phyloP scores from a whole-genome alignment of 495 filamentous ascomycete genomes.

The Aspergillus ostianus region DNA sequence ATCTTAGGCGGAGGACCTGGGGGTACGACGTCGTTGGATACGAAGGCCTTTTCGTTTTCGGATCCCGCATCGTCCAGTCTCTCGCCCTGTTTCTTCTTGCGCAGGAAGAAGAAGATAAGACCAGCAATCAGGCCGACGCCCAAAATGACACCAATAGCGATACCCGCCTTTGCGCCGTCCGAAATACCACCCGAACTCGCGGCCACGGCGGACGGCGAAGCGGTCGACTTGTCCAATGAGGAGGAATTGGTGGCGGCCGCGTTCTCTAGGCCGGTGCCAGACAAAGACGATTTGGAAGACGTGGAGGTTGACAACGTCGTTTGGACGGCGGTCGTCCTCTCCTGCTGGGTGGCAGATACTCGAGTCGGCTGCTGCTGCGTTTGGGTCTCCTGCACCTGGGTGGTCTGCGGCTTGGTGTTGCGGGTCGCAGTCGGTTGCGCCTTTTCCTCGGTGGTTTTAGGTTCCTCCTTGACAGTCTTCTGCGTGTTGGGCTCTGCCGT shows the following conservation, averaged over 20 bases:
- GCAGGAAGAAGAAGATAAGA: conserved; percentile 62
- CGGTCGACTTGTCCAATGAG: conserved; percentile 16
- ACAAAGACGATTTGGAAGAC: conserved; percentile 27
- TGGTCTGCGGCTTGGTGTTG: conserved; percentile 14
- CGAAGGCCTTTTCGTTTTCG: conserved; percentile 57
- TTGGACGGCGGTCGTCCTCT: conserved; percentile 14
- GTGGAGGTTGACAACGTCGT: conserved; percentile 26
- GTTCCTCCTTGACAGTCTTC: conserved; percentile 14
- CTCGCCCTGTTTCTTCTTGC: conserved; percentile 55
- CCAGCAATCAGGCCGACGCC: conserved; percentile 60
- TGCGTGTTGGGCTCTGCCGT: conserved; percentile 17
- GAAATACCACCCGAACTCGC: conserved; percentile 49
- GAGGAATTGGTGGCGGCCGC: conserved; percentile 16
- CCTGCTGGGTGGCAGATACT: conserved; percentile 5
- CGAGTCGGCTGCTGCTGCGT: conserved; percentile 1
- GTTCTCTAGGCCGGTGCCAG: conserved; percentile 15
- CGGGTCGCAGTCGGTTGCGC: conserved; percentile 18
- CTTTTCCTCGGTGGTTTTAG: conserved; percentile 17
- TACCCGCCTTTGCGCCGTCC: conserved; percentile 73
- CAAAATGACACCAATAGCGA: conserved; percentile 74
- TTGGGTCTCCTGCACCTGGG: conserved; percentile 11
- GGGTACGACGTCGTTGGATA: conserved; percentile 31
- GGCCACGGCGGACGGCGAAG: conserved; percentile 21
- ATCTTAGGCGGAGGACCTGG: conserved; percentile 33
- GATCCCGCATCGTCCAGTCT: conserved; percentile 39